Conservation (phyloP, 2,329 filamentous ascomycete genomes). For the Hawksworthiomyces lignivorus region DNA sequence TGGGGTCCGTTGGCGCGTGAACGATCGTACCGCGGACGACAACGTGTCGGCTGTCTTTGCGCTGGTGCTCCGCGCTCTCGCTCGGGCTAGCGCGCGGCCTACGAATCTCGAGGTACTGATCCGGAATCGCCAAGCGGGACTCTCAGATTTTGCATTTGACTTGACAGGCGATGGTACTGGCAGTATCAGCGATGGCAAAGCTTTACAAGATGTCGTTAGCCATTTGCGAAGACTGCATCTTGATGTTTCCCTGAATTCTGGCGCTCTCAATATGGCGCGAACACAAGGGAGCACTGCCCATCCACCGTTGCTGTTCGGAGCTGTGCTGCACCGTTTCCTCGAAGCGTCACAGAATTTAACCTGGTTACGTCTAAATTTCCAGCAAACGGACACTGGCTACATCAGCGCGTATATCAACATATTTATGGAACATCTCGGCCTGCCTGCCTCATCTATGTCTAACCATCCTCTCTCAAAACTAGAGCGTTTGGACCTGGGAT, state of each 20-base stretch:
- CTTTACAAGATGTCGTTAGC: too few relatives aligned
- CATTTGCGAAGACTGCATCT: conserved; percentile 41
- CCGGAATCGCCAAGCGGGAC: conserved; percentile 18
- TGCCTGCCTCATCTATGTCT: too few relatives aligned
- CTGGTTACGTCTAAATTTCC: conserved; percentile 47
- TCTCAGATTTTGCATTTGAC: conserved; percentile 38
- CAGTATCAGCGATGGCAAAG: conserved; percentile 33
- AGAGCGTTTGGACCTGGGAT: too few relatives aligned
- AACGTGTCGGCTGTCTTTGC: conserved; percentile 30
- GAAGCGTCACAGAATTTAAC: conserved; percentile 36
- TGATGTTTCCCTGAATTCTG: conserved; percentile 12
- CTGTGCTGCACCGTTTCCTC: too few relatives aligned
- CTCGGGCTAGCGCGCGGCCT: conserved; percentile 28
- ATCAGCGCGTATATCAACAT: too few relatives aligned
- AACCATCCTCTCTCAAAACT: too few relatives aligned
- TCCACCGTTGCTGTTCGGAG: too few relatives aligned
- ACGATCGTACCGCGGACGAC: too few relatives aligned
- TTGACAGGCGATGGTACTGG: conserved; percentile 32
- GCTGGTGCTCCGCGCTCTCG: conserved; percentile 34
- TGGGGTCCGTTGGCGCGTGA: too few relatives aligned
- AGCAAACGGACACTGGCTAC: background rate
- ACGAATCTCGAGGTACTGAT: conserved; percentile 42
- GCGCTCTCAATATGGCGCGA: too few relatives aligned
- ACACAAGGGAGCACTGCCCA: too few relatives aligned
- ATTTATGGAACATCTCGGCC: too few relatives aligned